Base-by-base conservation (phyloP, 2,329 filamentous ascomycete species). In the Apiospora aurea region DNA sequence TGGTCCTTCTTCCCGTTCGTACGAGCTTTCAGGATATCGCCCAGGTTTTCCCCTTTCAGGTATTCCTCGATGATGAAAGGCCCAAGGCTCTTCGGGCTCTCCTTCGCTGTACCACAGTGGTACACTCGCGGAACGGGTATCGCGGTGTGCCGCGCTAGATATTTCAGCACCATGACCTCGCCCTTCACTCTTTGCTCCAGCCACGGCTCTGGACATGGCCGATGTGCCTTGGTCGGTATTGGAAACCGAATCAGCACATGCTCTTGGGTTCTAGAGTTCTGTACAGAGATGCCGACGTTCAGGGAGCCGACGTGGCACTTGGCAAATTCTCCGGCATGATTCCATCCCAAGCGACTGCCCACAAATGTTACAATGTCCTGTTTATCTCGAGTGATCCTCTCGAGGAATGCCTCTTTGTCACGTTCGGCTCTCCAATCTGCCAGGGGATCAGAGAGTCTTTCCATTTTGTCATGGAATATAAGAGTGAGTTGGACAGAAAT, bases 21-120 rank as follows among this genome's bases (percentile, higher is more conserved):
- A 0, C 11, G 53, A 4, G 13, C 8, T 38, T 13, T 64, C 5
- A 64, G 53, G 1, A 64, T 24, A 7, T 34, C 24, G 24, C 26
- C 7, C 4, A 64, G 53, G 53, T 18, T 38, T 21, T 34, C 24
- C 3, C 53, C 53, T 64, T 64, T 10, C 24, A 61, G 46, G 51
- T 11, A 41, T 11, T 46, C 38, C 16, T 61, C 69, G 34, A 70
- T 70, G 14, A 70, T 64, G 38, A 70, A 70, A 44, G 69, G 69
- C 18, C 69, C 69, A 0, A 70, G 51, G 21, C 26, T 13, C 11
- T 70, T 29, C 11, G 69, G 69, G 43, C 69, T 64, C 4, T 70
- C 69, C 64, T 61, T 49, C 2, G 46, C 38, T 4, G 24, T 21
- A n/a, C 69, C 69, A 34, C 69, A 70, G 38, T 47, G 51, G 24